A percentile compares a stretch with the other conserved stretches of the same genome.
These are phyloP conservation scores for Candida insectalens DNA, from an alignment of 805 yeast species.

Conservation along the genomic window DNA sequence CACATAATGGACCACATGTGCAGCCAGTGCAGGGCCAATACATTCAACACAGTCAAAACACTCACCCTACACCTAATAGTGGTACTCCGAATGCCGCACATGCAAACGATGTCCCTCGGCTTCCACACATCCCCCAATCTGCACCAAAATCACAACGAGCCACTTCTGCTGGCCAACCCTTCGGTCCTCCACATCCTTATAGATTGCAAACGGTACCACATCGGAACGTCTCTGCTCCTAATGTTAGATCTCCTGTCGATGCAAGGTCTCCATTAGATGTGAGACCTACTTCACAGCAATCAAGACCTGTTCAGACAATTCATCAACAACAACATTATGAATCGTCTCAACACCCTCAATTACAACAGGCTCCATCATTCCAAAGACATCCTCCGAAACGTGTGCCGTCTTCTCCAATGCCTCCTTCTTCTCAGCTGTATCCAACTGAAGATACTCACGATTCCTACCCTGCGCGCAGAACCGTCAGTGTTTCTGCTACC, in stretches of 20 bases:
- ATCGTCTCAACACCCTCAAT: not conserved
- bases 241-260: not conserved
- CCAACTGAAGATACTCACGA: not conserved
- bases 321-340: not conserved
- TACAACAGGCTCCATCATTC: not conserved
- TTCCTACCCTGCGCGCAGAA: not conserved
- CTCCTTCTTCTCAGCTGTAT: conserved; percentile 2
- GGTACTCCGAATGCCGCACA: too few relatives aligned
- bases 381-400: not conserved
- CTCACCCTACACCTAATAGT: too few relatives aligned
- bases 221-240: conserved; percentile 4
- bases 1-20: too few relatives aligned
- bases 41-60: too few relatives aligned
- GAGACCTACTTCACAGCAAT: not conserved
- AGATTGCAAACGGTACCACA: not conserved
- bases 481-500: not conserved
- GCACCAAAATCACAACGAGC: too few relatives aligned
- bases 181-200: too few relatives aligned
- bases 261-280: not conserved
- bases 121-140: too few relatives aligned
- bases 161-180: too few relatives aligned
- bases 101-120: too few relatives aligned
- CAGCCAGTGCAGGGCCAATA: too few relatives aligned
- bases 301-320: not conserved
- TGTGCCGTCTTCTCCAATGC: not conserved